Evolutionary conservation across 208 protist species (phyloP).

Genomic region (Borovskyia barvae): DNA sequence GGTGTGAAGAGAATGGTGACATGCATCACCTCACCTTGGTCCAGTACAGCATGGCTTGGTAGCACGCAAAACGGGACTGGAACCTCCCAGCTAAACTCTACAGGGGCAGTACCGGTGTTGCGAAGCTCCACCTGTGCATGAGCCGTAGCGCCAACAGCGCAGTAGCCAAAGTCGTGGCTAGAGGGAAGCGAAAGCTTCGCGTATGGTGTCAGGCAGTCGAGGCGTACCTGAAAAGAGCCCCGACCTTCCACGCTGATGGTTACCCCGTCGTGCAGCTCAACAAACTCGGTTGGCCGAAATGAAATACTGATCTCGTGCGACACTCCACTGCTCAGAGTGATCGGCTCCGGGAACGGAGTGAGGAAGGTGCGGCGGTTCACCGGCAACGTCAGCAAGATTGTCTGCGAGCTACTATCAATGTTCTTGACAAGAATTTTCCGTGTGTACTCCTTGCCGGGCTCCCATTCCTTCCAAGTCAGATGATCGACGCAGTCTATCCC

Average conservation of each 20-base stretch:
- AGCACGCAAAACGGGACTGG: conserved; percentile 68
- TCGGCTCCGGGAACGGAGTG: conserved; percentile 83
- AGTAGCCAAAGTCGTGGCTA: conserved; percentile 89
- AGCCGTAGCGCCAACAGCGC: conserved; percentile 58
- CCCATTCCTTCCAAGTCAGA: conserved; percentile 86
- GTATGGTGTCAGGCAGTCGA: conserved; percentile 83
- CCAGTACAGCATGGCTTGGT: conserved; percentile 50
- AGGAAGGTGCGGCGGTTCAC: conserved; percentile 71
- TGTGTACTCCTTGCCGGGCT: conserved; percentile 83
- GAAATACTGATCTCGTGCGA: conserved; percentile 64
- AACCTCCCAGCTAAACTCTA: conserved; percentile 81
- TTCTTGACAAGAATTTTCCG: conserved; percentile 89
- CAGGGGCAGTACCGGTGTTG: conserved; percentile 78
- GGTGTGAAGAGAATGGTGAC: conserved; percentile 65
- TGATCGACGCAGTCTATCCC: conserved; percentile 84
- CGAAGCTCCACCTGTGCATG: conserved; percentile 52
- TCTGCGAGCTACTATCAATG: conserved; percentile 60
- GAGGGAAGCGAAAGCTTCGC: conserved; percentile 48
- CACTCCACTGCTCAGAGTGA: conserved; percentile 84
- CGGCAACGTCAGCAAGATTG: conserved; percentile 80
- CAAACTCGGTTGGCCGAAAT: conserved; percentile 71
- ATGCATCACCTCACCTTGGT: conserved; percentile 41
- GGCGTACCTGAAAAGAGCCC: conserved; percentile 73
- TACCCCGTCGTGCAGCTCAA: conserved; percentile 77
- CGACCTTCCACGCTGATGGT: conserved; percentile 72